Evolutionary conservation across 768 basidiomycete genomes (phyloP).

Genomic region (Kondoa subrosea): DNA sequence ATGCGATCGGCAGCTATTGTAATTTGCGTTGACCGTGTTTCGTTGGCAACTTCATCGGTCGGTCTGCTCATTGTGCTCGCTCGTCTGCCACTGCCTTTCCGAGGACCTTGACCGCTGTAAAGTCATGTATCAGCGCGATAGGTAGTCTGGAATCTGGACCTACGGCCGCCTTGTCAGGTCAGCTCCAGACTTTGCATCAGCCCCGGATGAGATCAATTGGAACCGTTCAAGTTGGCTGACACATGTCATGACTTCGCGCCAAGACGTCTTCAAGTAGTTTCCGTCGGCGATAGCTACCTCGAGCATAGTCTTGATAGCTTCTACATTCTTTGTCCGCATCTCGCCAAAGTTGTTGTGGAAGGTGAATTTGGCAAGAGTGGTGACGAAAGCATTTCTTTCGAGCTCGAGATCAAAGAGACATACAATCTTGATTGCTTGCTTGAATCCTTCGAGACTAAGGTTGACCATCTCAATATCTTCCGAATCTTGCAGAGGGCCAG

Average conservation of each 20-base stretch:
- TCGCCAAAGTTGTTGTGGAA: slow-evolving; percentile 94
- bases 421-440: slow-evolving; percentile 85
- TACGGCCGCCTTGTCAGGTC: slow-evolving; percentile 69
- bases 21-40: slow-evolving; percentile 91
- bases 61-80: slow-evolving; percentile 35
- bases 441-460: slow-evolving; percentile 85
- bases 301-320: slow-evolving; percentile 85
- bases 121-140: background rate
- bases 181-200: slow-evolving; percentile 45
- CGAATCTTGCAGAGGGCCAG: slow-evolving; percentile 82
- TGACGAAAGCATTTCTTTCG: slow-evolving; percentile 96
- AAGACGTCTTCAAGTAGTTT: slow-evolving; percentile 83
- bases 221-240: slow-evolving; percentile 97
- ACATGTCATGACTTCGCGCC: slow-evolving; percentile 90
- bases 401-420: slow-evolving; percentile 95
- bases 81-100: slow-evolving; percentile 39
- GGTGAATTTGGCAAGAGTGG: slow-evolving; percentile 88
- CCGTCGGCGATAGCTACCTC: slow-evolving; percentile 95
- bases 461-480: slow-evolving; percentile 85
- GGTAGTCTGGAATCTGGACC: slow-evolving; percentile 25
- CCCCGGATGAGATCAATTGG: slow-evolving; percentile 66
- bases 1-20: slow-evolving; percentile 99
- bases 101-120: slow-evolving; percentile 2
- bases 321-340: slow-evolving; percentile 99
- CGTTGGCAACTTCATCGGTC: slow-evolving; percentile 86